Evolutionary conservation across 805 yeast species (phyloP).

Genomic region (Hanseniaspora clermontiae): DNA sequence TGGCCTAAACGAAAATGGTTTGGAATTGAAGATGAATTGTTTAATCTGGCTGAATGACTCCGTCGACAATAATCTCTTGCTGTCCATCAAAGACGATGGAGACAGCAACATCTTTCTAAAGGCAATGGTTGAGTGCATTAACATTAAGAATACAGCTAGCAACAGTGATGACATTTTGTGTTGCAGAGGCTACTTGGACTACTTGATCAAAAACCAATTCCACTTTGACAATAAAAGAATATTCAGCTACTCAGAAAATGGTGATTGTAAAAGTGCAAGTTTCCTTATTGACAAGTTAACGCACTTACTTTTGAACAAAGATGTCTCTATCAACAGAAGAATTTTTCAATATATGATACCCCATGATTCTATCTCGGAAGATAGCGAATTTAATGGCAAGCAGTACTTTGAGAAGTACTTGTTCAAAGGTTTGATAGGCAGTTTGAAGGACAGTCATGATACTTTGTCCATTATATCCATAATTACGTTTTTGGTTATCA

Average conservation of each 20-base stretch:
- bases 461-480: slow-evolving; percentile 44
- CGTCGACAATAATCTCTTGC: not conserved
- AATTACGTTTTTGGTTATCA: slow-evolving; percentile 65
- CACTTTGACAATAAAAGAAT: slow-evolving; percentile 40
- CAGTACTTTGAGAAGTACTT: slow-evolving; percentile 54
- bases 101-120: slow-evolving; percentile 43
- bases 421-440: slow-evolving; percentile 35
- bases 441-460: slow-evolving; percentile 39
- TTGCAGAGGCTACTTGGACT: slow-evolving; percentile 53
- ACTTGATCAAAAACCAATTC: slow-evolving; percentile 40
- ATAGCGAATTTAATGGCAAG: not conserved
- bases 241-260: not conserved
- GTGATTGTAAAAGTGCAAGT: slow-evolving; percentile 19
- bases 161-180: slow-evolving; percentile 68
- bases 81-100: slow-evolving; percentile 19
- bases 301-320: slow-evolving; percentile 64
- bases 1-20: slow-evolving; percentile 39
- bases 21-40: slow-evolving; percentile 52
- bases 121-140: slow-evolving; percentile 44
- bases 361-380: not conserved
- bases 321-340: slow-evolving; percentile 89
- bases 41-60: slow-evolving; percentile 44
- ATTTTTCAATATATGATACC: slow-evolving; percentile 86
- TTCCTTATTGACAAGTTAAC: slow-evolving; percentile 47
- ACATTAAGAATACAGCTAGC: slow-evolving; percentile 50